Evolutionary conservation across 306 rosid genomes (phyloP).

Genomic region (Heteromeles arbutifolia): DNA sequence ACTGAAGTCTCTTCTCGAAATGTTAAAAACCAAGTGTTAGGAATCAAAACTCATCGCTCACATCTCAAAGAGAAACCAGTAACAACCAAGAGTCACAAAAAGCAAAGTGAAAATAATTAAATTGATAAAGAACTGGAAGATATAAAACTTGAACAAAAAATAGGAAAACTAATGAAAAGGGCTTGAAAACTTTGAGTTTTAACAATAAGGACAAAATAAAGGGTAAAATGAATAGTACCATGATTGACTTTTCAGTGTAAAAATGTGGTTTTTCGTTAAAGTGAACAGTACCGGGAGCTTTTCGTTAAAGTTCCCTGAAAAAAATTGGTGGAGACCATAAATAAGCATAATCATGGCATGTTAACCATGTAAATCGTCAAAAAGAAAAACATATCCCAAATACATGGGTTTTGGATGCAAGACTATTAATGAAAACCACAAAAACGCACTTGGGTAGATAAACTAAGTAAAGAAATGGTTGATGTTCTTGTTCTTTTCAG

Average conservation of each 20-base stretch:
- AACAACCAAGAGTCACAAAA: neutral
- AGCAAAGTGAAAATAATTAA: neutral
- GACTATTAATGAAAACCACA: neutral
- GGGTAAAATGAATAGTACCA: no score
- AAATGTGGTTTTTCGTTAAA: no score
- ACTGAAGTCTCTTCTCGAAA: neutral
- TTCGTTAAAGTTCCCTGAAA: no score
- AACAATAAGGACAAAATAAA: no score
- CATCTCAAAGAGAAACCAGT: neutral
- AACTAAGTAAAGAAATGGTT: neutral
- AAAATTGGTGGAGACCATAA: neutral
- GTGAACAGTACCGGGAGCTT: no score
- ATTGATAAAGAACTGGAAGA: neutral
- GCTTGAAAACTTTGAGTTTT: no score
- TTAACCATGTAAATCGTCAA: neutral
- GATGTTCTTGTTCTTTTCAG: neutral
- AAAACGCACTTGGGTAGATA: neutral
- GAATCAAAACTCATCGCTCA: neutral
- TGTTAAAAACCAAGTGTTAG: neutral
- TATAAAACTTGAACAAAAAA: neutral
- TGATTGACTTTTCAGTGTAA: no score
- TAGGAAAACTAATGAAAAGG: no score
- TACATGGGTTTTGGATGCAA: neutral
- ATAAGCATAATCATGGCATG: neutral
- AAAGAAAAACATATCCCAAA: neutral